Base-by-base conservation (phyloP, 768 basidiomycete genomes). In the Leucocoprinus sp. region DNA sequence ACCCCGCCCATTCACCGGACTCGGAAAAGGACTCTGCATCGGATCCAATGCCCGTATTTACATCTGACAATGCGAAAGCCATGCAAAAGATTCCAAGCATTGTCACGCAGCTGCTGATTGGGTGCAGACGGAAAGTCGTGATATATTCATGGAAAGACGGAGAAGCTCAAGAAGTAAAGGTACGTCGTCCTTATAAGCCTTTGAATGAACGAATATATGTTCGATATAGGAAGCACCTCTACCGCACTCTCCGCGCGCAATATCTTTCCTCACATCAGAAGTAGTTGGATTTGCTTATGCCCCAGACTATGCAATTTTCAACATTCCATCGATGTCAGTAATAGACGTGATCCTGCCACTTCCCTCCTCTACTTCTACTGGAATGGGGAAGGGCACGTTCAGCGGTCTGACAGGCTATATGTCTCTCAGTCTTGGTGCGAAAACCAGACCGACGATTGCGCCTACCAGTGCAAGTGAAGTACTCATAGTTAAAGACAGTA, bases 91-190 rank as follows among this genome's bases (percentile, higher is more conserved):
- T 84, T 24, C 81, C 87, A 26, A 73, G 72, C 2, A 61, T 82
- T 18, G 67, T 88, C n/a, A 91, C 91, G 0, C 72, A 75, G 45
- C 72, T 99, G 12, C 71, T 89, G 9, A 72, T 96, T 3, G 95
- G 93, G 21, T 96, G 93, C 59, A 68, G 85, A 50, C 74, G 91
- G 52, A 90, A 82, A 59, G 77, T 88, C 5, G 82, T 93, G 0
- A 65, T 96, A 12, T 92, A 93, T 59, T 75, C 78, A 6, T 93
- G 92, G 85, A 82, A 75, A 50, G 89, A 93, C 55, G 86, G 89
- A 14, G 83, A 91, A 48, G 71, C 80, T 19, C 80, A 88, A 52
- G 81, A 80, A 34, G 60, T 70, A 39, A 81, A 79, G 68, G 88
- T 89, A 54, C 43, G 72, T 53, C 14, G 4, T n/a, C 23, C 11